Evolutionary conservation across 108 stramenopile genomes (phyloP), one percentile per base, ranked within the genome.

Genomic region (Parmales sp.): DNA sequence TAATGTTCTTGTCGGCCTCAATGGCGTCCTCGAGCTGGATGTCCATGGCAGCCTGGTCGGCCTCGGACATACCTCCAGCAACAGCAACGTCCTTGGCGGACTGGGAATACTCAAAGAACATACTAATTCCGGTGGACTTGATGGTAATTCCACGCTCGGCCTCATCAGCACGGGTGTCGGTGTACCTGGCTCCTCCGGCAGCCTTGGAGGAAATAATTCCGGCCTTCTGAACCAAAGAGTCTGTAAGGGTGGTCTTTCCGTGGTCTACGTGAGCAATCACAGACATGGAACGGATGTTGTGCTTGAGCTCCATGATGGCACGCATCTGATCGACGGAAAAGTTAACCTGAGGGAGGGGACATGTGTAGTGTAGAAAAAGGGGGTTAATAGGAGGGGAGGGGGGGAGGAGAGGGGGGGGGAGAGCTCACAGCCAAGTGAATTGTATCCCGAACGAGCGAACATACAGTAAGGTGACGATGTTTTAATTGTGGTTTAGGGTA

Each of bases 221-320:
- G 28, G 98, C 98, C 90, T 99, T 99, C 78, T 95, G 95, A 68
- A 99, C 98, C 44, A 99, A 90, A 66, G 97, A 98, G 78, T 99
- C 98, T 34, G 98, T 98, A 25, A 99, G 82, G 51, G 98, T 99
- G 43, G 98, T 98, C 86, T 99, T 99, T 65, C 98, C 98, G 95
- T 99, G 98, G 71, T 99, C 98, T 76, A 99, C 98, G 90, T 99
- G 98, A 48, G 98, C 98, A 76, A 99, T 99, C 72, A 99, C 98
- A 71, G 90, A 92, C 97, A 99, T 96, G 72, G 90, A 92, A 73
- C 98, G 90, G 82, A 99, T 99, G 88, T 99, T 98, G 92, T 97
- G 90, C 85, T 98, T 98, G 83, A 94, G 82, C 93, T 99, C 96
- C 98, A 99, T 99, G 78, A 99, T 97, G 89, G 93, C 87, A 72